These are phyloP conservation scores for Aspergillus neotritici DNA, from an alignment of 2,329 filamentous ascomycete genomes.

Conservation along the genomic window DNA sequence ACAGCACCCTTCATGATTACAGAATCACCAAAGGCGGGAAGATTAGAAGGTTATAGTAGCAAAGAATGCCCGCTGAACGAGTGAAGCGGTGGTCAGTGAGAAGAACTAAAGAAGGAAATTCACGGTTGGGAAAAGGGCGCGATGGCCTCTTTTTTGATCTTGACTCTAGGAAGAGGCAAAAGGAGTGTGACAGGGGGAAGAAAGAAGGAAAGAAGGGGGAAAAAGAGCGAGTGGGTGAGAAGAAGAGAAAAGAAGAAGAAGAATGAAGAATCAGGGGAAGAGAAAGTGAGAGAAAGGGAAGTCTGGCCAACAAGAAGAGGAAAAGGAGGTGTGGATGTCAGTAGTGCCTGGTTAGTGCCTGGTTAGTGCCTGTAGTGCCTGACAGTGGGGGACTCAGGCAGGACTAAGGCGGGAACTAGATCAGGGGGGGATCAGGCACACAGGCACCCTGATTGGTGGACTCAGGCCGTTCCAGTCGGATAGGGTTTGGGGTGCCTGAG, in stretches of 20 bases:
- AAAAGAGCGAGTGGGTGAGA: slow-evolving; percentile 5
- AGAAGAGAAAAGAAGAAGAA: slow-evolving; percentile 6
- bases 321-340: slow-evolving; percentile 4
- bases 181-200: slow-evolving; percentile 4
- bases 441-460: too few relatives aligned
- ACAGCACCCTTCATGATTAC: slow-evolving; percentile 66
- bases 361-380: too few relatives aligned
- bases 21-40: slow-evolving; percentile 14
- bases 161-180: slow-evolving; percentile 5
- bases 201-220: slow-evolving; percentile 7
- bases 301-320: neutral
- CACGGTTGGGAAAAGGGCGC: slow-evolving; percentile 10
- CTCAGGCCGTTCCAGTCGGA: too few relatives aligned
- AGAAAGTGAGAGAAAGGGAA: slow-evolving; percentile 3
- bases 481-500: too few relatives aligned
- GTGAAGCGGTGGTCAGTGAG: slow-evolving; percentile 29
- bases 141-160: slow-evolving; percentile 16
- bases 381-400: too few relatives aligned
- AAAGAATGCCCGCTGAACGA: slow-evolving; percentile 77
- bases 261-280: slow-evolving; percentile 10
- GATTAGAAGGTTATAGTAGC: slow-evolving; percentile 20
- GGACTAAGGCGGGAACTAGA: too few relatives aligned
- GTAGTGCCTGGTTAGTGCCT: too few relatives aligned
- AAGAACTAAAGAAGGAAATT: slow-evolving; percentile 11
- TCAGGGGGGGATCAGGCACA: neutral